Evolutionary conservation across 345 rosid genomes (phyloP), one percentile per base, ranked within the genome.

Genomic region (Aquilaria yunnanensis): DNA sequence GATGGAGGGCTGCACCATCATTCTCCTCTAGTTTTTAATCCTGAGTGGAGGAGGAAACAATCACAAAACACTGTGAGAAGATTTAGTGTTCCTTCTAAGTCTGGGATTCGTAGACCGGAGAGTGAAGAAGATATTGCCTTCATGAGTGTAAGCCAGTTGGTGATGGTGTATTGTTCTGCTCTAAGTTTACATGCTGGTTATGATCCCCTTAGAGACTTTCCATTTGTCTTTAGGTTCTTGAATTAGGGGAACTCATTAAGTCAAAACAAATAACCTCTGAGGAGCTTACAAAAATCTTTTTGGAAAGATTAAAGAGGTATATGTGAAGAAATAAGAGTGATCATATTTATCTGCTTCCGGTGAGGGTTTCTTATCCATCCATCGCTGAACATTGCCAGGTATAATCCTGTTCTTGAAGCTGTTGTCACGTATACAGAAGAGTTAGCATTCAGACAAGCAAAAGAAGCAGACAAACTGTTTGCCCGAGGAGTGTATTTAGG

Each of bases 381-480:
- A 61, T 62, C 66, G 59, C 12, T 70, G 14, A 16, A 71, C 54
- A 64, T 61, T 9, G 29, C 32, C 70, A 92, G 96, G 80, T 87
- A 84, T 70, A 79, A 81, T 72, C 81, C 54, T 61, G 84, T 80
- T 71, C 96, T 92, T 65, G 84, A 84, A 70, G 75, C 96, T 34
- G 96, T 87, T 60, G 79, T 92, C 60, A 80, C 96, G 61, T 73
- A 30, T 67, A 87, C 96, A 3, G 96, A 92, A 56, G 93, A 84
- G 41, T 74, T 92, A 67, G 96, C 96, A 67, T 83, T 74, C 66
- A 71, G 75, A 72, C 96, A 92, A 78, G 98, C 98, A 45, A 76
- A 84, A 78, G 82, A 84, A 77, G 92, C 93, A 54, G 96, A 92
- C 74, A 62, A 79, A 47, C 83, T 92, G 65, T 85, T 92, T 75